A percentile compares a stretch with the other conserved stretches of the same genome.
Conservation (phyloP, 139 green algal genomes). For the Spirogloea muscicola region DNA sequence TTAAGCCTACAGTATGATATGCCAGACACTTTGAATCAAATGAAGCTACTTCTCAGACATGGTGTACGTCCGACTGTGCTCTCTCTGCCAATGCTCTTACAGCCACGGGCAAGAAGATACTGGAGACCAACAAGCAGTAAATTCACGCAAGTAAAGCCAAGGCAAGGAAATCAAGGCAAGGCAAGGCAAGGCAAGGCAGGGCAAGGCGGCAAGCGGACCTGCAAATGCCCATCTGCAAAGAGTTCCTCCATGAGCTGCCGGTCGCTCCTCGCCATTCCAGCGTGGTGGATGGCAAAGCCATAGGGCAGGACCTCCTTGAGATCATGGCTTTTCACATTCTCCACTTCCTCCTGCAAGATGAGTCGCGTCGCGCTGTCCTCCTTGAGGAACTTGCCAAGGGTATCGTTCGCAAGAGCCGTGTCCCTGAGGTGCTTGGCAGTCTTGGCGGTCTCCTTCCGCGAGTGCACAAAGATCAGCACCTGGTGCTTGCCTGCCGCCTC, state of each 20-base stretch:
- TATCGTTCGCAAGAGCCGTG: conserved; percentile 48
- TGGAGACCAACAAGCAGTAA: no score
- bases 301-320: conserved; percentile 90
- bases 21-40: no score
- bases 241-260: conserved; percentile 95
- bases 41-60: no score
- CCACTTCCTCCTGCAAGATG: conserved; percentile 85
- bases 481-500: conserved; percentile 83
- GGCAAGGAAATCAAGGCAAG: no score
- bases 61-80: no score
- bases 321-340: conserved; percentile 75
- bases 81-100: no score
- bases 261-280: conserved; percentile 86
- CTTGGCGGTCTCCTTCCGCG: conserved; percentile 97
- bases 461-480: conserved; percentile 97
- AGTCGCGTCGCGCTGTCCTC: conserved; percentile 76
- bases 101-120: no score
- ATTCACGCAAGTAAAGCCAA: no score
- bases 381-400: conserved; percentile 71
- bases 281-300: conserved; percentile 96
- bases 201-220: no score
- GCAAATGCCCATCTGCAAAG: conserved; percentile 91
- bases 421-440: conserved; percentile 62
- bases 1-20: no score
- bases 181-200: no score